Conservation (phyloP, 441 rosid genomes). For the Populus tomentosa region DNA sequence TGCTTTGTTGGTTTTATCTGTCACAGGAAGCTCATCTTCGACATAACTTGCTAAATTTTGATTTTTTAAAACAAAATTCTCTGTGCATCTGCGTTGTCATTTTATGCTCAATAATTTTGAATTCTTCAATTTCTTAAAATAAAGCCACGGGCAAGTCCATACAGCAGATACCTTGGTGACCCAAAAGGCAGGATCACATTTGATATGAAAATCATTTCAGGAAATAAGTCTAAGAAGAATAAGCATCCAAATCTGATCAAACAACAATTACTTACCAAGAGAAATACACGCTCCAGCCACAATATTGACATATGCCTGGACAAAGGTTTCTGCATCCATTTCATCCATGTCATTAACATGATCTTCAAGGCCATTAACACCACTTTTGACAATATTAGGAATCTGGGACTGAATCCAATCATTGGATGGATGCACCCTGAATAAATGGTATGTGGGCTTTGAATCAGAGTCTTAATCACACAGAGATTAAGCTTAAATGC, state of each 20-base stretch:
- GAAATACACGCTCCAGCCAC: slow-evolving; percentile 96
- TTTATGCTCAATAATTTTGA: not conserved
- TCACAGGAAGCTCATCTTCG: not conserved
- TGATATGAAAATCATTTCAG: not conserved
- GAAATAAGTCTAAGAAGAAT: not conserved
- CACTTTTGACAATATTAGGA: slow-evolving; percentile 71
- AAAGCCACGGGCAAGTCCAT: not conserved
- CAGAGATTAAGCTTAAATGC: slow-evolving; percentile 15
- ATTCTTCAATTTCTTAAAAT: not conserved
- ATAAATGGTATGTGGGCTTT: slow-evolving; percentile 22
- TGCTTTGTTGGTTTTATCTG: not conserved
- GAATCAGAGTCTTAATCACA: slow-evolving; percentile 15
- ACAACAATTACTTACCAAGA: slow-evolving; percentile 54
- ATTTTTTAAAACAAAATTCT: too few species aligned
- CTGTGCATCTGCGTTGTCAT: not conserved
- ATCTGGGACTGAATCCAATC: slow-evolving; percentile 92
- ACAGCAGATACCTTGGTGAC: not conserved
- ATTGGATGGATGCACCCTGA: slow-evolving; percentile 75
- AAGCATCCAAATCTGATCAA: not conserved
- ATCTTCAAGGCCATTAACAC: slow-evolving; percentile 59
- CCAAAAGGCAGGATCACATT: not conserved
- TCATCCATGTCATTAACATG: slow-evolving; percentile 68
- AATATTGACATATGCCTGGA: slow-evolving; percentile 89
- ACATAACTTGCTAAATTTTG: not conserved
- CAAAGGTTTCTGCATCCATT: slow-evolving; percentile 78